Conservation (phyloP, 140 eudicot species). For the Eryngium alpinum region DNA sequence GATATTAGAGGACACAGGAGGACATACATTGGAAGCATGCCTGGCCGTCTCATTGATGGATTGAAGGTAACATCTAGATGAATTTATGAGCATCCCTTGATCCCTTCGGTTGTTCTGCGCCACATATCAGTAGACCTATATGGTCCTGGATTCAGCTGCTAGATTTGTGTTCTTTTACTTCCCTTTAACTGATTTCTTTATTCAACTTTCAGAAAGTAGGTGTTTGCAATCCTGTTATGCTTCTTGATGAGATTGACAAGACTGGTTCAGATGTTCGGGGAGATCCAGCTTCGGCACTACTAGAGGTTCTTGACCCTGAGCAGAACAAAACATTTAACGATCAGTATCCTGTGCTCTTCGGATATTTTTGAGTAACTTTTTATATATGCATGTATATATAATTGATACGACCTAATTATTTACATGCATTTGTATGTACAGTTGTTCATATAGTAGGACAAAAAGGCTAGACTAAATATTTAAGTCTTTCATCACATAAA, state of each 20-base stretch:
- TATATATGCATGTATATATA: not conserved
- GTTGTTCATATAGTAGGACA: not conserved
- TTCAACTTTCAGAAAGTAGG: slow-evolving; percentile 65
- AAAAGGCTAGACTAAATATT: not conserved
- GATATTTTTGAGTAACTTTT: not conserved
- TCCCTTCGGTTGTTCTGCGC: not conserved
- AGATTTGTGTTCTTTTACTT: not conserved
- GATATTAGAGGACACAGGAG: slow-evolving; percentile 98
- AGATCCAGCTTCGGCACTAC: slow-evolving; percentile 92
- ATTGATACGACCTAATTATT: too few relatives aligned
- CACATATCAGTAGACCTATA: not conserved
- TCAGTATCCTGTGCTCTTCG: slow-evolving; percentile 66
- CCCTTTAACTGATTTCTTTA: not conserved
- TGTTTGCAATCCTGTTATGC: slow-evolving; percentile 93
- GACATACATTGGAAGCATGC: slow-evolving; percentile 99
- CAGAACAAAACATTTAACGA: slow-evolving; percentile 87
- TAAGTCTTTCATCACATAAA: not conserved
- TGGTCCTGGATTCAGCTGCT: not conserved
- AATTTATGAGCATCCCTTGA: not conserved
- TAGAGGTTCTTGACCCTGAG: slow-evolving; percentile 99
- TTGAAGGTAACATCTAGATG: slow-evolving; percentile 50
- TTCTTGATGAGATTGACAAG: slow-evolving; percentile 97
- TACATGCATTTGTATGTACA: too few relatives aligned
- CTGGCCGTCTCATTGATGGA: slow-evolving; percentile 99
- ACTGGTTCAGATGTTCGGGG: slow-evolving; percentile 98